These are phyloP conservation scores for Pythium aphanidermatum DNA, from an alignment of 352 stramenopile species.

Conservation along the genomic window DNA sequence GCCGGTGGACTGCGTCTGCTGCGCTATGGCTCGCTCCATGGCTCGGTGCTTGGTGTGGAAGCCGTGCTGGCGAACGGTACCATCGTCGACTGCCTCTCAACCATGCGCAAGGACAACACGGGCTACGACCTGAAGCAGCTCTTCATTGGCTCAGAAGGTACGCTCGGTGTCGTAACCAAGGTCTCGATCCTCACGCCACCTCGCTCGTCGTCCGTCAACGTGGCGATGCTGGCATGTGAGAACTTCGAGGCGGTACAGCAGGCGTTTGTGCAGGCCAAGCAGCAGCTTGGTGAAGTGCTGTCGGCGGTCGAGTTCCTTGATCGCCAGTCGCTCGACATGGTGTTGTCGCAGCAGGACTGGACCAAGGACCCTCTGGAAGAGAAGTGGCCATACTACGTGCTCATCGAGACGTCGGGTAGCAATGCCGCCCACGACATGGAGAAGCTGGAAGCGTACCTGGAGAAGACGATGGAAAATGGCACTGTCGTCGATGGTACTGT, in stretches of 20 bases:
- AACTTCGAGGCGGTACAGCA: conserved; percentile 83
- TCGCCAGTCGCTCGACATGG: conserved; percentile 80
- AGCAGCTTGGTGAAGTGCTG: conserved; percentile 90
- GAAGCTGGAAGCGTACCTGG: conserved; percentile 87
- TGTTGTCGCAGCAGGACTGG: conserved; percentile 63
- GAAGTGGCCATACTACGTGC: conserved; percentile 86
- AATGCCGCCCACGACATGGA: conserved; percentile 88
- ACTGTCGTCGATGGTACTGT: conserved; percentile 89
- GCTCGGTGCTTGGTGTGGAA: conserved; percentile 92
- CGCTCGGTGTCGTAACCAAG: conserved; percentile 93
- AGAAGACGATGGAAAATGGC: conserved; percentile 60
- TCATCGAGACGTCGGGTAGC: conserved; percentile 95
- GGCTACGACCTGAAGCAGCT: conserved; percentile 97
- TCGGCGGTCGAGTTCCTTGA: conserved; percentile 97
- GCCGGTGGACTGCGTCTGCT: conserved; percentile 93
- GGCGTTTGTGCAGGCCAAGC: conserved; percentile 80
- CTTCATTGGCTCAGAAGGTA: conserved; percentile 96
- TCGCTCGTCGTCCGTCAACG: conserved; percentile 69
- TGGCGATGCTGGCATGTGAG: conserved; percentile 88
- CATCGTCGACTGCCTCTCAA: conserved; percentile 88
- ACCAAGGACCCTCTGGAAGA: conserved; percentile 63
- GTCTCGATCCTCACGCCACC: conserved; percentile 79
- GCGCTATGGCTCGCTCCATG: conserved; percentile 93
- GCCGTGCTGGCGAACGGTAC: conserved; percentile 91
- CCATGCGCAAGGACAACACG: conserved; percentile 97